Base-by-base conservation (phyloP, 768 basidiomycete genomes). In the Punctularia strigosozonata region DNA sequence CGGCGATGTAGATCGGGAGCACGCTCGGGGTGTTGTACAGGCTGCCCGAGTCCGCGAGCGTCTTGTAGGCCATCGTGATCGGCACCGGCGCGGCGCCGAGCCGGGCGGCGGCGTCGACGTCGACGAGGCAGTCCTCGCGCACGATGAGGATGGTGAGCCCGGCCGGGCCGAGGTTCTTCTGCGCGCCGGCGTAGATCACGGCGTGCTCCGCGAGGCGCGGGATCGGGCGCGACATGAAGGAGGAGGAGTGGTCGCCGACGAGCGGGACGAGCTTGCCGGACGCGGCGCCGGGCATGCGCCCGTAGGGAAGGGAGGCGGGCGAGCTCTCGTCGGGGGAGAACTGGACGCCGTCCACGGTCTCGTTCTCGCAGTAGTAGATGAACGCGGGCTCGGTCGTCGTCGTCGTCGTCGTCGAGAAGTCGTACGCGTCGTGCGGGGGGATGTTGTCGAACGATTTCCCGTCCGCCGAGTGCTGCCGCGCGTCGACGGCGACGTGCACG, bases 311-410 rank as follows among this genome's bases (percentile, higher is more conserved):
- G 17, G 80, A 69, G 19, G 69, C 65, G 4, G 75, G 63, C 19
- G 65, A 68, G 15, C 54, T 51, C n/a, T 61, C 58, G 41, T 77
- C 72, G 37, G 66, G 55, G 2, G 80, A 64, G 63, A 86, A 98
- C 64, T 98, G 81, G 34, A 91, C 81, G 31, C 95, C 95, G 49
- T 94, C 82, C 42, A 98, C 84, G 12, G 95, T 99, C 66, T 99
- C 95, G 68, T 99, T 99, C 59, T 95, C 95, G 71, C 95, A 99
- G 64, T 95, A 98, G 64, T 94, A 98, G 43, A 97, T 80, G 48
- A 92, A 71, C 20, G 85, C 92, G 12, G 94, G 80, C n/a, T n/a
- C n/a, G n/a, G n/a, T n/a, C n/a, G n/a, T n/a, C n/a, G n/a, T n/a
- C n/a, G n/a, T n/a, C n/a, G n/a, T n/a, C 53, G 79, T 71, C n/a